Percentiles rank a stretch among this genome's conserved stretches.
These are phyloP conservation scores for Aspergillus japonicus DNA, from an alignment of 2,329 filamentous ascomycete genomes.

Conservation along the genomic window DNA sequence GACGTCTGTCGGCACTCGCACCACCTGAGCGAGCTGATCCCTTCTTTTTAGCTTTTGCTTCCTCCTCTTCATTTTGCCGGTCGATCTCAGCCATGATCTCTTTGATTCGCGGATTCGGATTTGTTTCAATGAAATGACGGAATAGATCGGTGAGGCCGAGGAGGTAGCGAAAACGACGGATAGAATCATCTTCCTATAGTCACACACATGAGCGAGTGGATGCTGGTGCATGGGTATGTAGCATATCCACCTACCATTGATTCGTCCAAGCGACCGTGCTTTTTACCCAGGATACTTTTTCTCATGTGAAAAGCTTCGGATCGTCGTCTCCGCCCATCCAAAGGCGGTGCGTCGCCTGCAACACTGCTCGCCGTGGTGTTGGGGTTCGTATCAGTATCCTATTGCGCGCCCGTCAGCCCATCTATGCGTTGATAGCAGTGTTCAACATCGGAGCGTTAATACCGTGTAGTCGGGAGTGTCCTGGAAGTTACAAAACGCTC, in stretches of 20 bases:
- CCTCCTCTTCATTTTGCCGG: slow-evolving; percentile 77
- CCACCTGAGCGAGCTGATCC: slow-evolving; percentile 78
- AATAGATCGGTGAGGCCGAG: slow-evolving; percentile 94
- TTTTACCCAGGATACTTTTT: slow-evolving; percentile 89
- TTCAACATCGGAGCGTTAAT: slow-evolving; percentile 20
- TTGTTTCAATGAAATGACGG: slow-evolving; percentile 97
- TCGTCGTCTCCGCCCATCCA: slow-evolving; percentile 79
- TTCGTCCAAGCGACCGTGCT: slow-evolving; percentile 86
- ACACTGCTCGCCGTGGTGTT: slow-evolving; percentile 79
- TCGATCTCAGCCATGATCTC: slow-evolving; percentile 95
- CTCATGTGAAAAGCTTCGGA: slow-evolving; percentile 86
- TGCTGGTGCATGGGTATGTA: neutral
- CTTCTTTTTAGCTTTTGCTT: slow-evolving; percentile 70
- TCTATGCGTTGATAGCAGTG: neutral
- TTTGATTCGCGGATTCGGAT: slow-evolving; percentile 90
- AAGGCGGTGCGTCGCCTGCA: slow-evolving; percentile 64
- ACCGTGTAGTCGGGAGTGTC: slow-evolving; percentile 64
- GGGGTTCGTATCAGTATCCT: slow-evolving; percentile 66
- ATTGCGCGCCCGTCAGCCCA: slow-evolving; percentile 9
- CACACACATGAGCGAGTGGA: slow-evolving; percentile 13
- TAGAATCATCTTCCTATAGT: slow-evolving; percentile 83
- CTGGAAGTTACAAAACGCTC: slow-evolving; percentile 46
- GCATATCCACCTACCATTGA: slow-evolving; percentile 67
- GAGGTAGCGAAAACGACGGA: slow-evolving; percentile 90
- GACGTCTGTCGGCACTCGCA: slow-evolving; percentile 71